Conservation (phyloP, 2,329 filamentous ascomycete species). For the Exserohilum rostratum region DNA sequence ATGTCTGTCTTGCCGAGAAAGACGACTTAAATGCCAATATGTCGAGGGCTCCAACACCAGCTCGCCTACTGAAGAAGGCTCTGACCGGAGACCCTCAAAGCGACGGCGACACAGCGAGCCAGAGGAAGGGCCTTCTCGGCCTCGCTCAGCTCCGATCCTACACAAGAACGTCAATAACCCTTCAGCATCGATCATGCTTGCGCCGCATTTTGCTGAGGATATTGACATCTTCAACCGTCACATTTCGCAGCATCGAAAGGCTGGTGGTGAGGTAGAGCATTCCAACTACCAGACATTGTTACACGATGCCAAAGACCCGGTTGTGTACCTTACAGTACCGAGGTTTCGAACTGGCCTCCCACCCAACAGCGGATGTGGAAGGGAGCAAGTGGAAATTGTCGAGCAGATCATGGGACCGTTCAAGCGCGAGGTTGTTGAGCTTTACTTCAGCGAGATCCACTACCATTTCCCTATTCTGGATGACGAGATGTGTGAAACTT, state of each 20-base stretch:
- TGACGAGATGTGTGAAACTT: slow-evolving; percentile 43
- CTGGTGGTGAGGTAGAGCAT: slow-evolving; percentile 36
- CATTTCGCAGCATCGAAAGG: slow-evolving; percentile 41
- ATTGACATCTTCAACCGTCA: slow-evolving; percentile 50
- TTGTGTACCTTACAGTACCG: slow-evolving; percentile 56
- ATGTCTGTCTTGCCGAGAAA: slow-evolving; percentile 49
- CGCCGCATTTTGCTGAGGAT: slow-evolving; percentile 51
- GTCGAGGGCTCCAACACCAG: slow-evolving; percentile 33
- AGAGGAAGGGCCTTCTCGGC: slow-evolving; percentile 28
- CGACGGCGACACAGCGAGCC: slow-evolving; percentile 36
- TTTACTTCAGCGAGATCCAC: slow-evolving; percentile 53
- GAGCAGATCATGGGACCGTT: slow-evolving; percentile 50
- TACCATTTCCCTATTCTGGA: slow-evolving; percentile 51
- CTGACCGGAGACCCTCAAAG: slow-evolving; percentile 32
- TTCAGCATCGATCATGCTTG: slow-evolving; percentile 48
- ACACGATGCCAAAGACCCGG: slow-evolving; percentile 50
- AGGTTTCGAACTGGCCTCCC: slow-evolving; percentile 56
- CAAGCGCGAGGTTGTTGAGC: slow-evolving; percentile 48
- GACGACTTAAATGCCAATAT: slow-evolving; percentile 47
- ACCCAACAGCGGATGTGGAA: slow-evolving; percentile 43
- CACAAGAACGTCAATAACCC: slow-evolving; percentile 40
- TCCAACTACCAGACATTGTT: slow-evolving; percentile 58
- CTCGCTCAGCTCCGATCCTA: slow-evolving; percentile 33
- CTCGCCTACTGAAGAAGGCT: slow-evolving; percentile 31
- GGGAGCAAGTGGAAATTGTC: slow-evolving; percentile 49